Evolutionary conservation across 2,329 filamentous ascomycete species (phyloP), one percentile per base, ranked within the genome.

Genomic region (Aspergillus tamarii): DNA sequence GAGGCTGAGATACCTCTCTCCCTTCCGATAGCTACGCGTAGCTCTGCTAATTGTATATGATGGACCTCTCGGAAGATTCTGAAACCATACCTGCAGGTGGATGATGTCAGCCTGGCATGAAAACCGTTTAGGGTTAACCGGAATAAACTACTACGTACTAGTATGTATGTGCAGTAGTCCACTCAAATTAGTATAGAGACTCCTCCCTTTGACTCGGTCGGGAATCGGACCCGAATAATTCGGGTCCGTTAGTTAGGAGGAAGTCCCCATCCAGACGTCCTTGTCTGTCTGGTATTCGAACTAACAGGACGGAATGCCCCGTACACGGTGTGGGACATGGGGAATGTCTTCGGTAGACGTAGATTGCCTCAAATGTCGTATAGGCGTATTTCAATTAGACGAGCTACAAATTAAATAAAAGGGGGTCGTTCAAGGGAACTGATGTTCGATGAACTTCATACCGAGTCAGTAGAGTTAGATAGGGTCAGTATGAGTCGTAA

Each of bases 191-290:
- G n/a, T 52, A 50, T 30, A 48, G 28, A 48, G 28, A 16, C 11
- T 48, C 45, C 7, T 53, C 19, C 30, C 2, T 53, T 43, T 28
- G 57, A 60, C 48, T 60, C 58, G 58, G 58, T 60, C 58, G 48
- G 46, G 48, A 53, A 60, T 54, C 58, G 58, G 58, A 50, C 21
- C 58, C 58, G 58, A 60, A 60, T 7, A 19, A 21, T n/a, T 41
- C 57, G 34, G 57, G 34, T 53, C 57, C 57, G 5, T 32, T 36
- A 36, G 34, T 36, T n/a, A 12, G 21, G 43, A 21, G 0, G 3
- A 12, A 12, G n/a, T 14, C 46, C 46, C 14, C 21, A 52, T 32
- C 28, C 19, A 52, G 16, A 6, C 19, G 7, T 10, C 45, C 16
- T 14, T 34, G 21, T 34, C n/a, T 23, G 30, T 46, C 39, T 57